Evolutionary conservation across 768 basidiomycete genomes (phyloP).

Genomic region (Suillus cothurnatus): DNA sequence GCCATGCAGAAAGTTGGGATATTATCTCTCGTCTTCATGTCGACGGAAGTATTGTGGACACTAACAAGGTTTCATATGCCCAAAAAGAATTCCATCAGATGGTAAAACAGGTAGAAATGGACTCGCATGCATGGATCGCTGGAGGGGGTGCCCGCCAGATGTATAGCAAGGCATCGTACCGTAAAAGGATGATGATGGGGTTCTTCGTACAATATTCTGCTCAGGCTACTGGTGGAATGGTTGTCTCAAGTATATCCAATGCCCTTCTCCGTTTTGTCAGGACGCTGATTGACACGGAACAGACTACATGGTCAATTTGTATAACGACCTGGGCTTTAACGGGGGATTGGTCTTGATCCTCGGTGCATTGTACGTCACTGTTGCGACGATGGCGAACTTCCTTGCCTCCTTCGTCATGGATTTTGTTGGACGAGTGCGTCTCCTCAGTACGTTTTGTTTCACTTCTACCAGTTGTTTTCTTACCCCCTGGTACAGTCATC

Average conservation of each 20-base stretch:
- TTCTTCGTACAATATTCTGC: neutral
- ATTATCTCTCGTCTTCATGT: neutral
- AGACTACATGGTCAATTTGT: slow-evolving; percentile 6
- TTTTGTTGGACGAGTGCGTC: slow-evolving; percentile 1
- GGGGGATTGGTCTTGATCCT: slow-evolving; percentile 4
- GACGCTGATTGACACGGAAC: neutral
- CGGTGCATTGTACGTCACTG: slow-evolving; percentile 3
- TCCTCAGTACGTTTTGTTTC: neutral
- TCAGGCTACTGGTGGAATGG: slow-evolving; percentile 6
- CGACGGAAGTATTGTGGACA: neutral
- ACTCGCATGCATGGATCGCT: slow-evolving; percentile 10
- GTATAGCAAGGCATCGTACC: slow-evolving; percentile 9
- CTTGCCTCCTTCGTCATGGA: slow-evolving; percentile 2
- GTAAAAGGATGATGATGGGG: slow-evolving; percentile 12
- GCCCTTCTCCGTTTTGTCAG: neutral
- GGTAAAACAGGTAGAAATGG: slow-evolving; percentile 12
- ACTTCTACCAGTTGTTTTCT: neutral
- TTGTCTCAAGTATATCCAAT: neutral
- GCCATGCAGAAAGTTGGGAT: neutral
- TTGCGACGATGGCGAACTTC: slow-evolving; percentile 1
- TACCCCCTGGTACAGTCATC: neutral
- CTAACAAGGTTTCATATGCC: neutral
- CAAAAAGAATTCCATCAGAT: slow-evolving; percentile 10
- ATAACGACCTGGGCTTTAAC: neutral
- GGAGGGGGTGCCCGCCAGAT: slow-evolving; percentile 8